Base-by-base conservation (phyloP, 169 alveolate genomes). In the Cyclospora cayetanensis region DNA sequence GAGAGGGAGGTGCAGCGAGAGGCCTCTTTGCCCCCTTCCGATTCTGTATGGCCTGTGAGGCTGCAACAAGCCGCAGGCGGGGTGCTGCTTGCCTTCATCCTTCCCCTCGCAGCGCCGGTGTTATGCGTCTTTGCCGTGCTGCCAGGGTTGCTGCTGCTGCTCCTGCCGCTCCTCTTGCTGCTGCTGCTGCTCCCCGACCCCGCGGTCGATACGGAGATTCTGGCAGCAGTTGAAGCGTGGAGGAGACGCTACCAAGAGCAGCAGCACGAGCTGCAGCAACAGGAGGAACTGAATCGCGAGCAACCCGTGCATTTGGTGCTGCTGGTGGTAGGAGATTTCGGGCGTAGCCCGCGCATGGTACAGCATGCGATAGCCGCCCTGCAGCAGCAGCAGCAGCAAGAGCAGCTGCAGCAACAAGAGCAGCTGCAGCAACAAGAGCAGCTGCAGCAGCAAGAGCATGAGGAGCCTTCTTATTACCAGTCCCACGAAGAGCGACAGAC, bases 351-450 rank as follows among this genome's bases (percentile, higher is more conserved):
- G 2, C 88, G 88, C 11, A 79, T 79, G 88, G 11, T 42, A 5
- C 43, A 79, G 42, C 88, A 79, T 46, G 72, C 88, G 27, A 53
- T 31, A 27, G 80, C 91, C 7, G 84, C 84, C n/a, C 84, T 41
- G 84, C 84, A 20, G 72, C 72, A 20, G 72, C 72, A 20, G 72
- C 72, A 20, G 11, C 31, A 20, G 35, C 72, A 25, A 12, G 5
- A 11, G 72, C 72, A 12, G 72, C 80, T 7, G 12, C 43, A 34
- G 43, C 50, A 4, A 27, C 31, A 25, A 22, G 34, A 20, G 27
- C 72, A 60, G 27, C 72, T 11, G 72, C 72, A 12, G 43, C 86
- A 15, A 25, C 86, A 22, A 22, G 22, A n/a, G 39, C 42, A 5
- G 41, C 65, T 11, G 39, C 65, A 41, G 86, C 86, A 39, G 15